Conservation (phyloP, 1,284 basidiomycete species). For the Apiotrichum laibachii region DNA sequence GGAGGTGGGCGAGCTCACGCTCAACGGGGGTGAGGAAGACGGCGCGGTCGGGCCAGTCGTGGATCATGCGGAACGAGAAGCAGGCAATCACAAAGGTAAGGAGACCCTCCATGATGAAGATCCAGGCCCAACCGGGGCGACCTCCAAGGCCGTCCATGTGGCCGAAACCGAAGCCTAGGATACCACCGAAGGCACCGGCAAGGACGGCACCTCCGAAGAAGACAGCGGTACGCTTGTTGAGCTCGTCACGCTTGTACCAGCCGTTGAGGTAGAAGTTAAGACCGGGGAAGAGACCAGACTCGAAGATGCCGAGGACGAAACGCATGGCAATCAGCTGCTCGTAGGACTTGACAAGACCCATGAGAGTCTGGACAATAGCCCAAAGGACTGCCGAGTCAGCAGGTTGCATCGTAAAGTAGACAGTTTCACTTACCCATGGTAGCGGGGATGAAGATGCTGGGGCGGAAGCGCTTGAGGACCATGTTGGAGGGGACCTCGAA, state of each 20-base stretch:
- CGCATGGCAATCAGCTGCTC: conserved; percentile 7
- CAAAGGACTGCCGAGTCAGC: not conserved
- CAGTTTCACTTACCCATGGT: not conserved
- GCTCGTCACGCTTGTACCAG: conserved; percentile 10
- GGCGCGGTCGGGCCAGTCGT: conserved; percentile 51
- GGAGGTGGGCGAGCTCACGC: conserved; percentile 35
- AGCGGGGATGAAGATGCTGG: not conserved
- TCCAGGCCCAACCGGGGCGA: conserved; percentile 33
- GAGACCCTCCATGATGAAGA: conserved; percentile 23
- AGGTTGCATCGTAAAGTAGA: not conserved
- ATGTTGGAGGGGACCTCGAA: conserved; percentile 38
- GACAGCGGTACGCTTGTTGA: conserved; percentile 8
- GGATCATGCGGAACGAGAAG: not conserved
- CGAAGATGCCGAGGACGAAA: conserved; percentile 26
- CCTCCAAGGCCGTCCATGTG: conserved; percentile 30
- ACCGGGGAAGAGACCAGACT: conserved; percentile 35
- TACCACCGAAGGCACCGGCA: conserved; percentile 33
- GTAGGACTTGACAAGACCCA: conserved; percentile 3
- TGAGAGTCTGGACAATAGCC: conserved; percentile 12
- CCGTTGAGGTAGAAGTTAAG: conserved; percentile 21
- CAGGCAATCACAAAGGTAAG: conserved; percentile 6
- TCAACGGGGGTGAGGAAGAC: conserved; percentile 48
- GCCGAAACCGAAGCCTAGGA: conserved; percentile 37
- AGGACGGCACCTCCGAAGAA: conserved; percentile 11
- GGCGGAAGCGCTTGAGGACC: conserved; percentile 3